A percentile compares a stretch with the other conserved stretches of the same genome.
These are phyloP conservation scores for Coleophoma crateriformis DNA, from an alignment of 2,329 filamentous ascomycete genomes.

Conservation along the genomic window DNA sequence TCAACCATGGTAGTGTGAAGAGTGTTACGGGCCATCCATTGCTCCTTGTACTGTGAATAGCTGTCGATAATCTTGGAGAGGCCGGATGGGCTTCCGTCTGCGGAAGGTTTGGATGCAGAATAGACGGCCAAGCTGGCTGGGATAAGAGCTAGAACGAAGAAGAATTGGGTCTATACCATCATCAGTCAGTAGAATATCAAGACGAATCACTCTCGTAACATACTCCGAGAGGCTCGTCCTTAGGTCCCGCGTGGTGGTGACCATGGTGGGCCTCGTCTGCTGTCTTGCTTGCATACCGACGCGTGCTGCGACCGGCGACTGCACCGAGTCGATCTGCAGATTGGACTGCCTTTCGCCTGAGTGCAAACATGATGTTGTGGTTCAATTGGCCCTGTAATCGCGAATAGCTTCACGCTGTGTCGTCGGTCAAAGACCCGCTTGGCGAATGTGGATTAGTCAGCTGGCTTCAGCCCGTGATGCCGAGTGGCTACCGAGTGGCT, in stretches of 20 bases:
- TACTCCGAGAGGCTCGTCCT: conserved; percentile 45
- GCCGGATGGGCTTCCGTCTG: conserved; percentile 32
- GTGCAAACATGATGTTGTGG: conserved; percentile 24
- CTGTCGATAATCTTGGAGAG: conserved; percentile 46
- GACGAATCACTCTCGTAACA: conserved; percentile 17
- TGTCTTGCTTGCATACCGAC: conserved; percentile 18
- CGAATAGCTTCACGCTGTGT: conserved; percentile 4
- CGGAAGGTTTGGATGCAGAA: conserved; percentile 30
- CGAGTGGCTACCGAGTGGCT: neutral
- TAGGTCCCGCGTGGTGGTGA: conserved; percentile 30
- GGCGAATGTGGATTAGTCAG: conserved; percentile 8
- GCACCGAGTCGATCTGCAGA: conserved; percentile 17
- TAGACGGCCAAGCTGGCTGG: conserved; percentile 39
- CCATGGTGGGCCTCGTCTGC: conserved; percentile 17
- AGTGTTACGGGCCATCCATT: conserved; percentile 50
- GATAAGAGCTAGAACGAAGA: conserved; percentile 35
- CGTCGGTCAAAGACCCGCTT: conserved; percentile 5
- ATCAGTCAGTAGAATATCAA: conserved; percentile 7
- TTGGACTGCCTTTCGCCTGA: conserved; percentile 25
- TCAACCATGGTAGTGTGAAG: conserved; percentile 56
- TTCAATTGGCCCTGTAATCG: conserved; percentile 19
- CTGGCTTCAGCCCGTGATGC: conserved; percentile 2
- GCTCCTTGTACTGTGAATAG: conserved; percentile 46
- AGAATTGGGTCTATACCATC: conserved; percentile 38
- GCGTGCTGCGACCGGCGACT: conserved; percentile 8